Evolutionary conservation across 2,329 filamentous ascomycete species (phyloP).

Genomic region (Pseudopithomyces maydicus): DNA sequence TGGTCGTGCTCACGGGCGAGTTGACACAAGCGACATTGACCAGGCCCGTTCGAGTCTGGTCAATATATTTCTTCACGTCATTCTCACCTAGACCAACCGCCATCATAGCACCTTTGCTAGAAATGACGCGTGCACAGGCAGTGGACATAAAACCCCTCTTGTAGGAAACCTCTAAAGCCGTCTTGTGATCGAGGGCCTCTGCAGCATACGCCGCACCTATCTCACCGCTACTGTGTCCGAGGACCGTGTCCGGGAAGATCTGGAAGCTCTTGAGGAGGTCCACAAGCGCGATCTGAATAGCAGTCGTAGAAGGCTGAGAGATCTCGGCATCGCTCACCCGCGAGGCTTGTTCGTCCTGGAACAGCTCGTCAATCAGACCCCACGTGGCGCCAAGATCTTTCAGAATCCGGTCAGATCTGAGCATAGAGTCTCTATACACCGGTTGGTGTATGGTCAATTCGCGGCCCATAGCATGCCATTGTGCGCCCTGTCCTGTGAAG

Average conservation of each 20-base stretch:
- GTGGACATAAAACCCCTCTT: no score
- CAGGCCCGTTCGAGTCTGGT: not conserved
- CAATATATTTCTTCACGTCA: constrained; percentile 12
- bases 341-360: not conserved
- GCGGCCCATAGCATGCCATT: constrained; percentile 17
- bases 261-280: constrained; percentile 13
- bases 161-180: not conserved
- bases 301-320: constrained; percentile 17
- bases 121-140: no score
- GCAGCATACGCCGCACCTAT: not conserved
- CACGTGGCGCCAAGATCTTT: not conserved
- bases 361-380: not conserved
- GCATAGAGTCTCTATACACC: not conserved
- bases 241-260: constrained; percentile 12
- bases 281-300: constrained; percentile 23
- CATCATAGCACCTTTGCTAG: constrained; percentile 22
- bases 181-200: not conserved
- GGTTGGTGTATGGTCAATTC: constrained; percentile 1
- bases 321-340: not conserved
- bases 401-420: not conserved
- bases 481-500: constrained; percentile 25
- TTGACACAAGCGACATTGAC: constrained; percentile 32
- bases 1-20: constrained; percentile 45
- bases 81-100: constrained; percentile 30
- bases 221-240: constrained; percentile 26